Percentiles rank a stretch among this genome's conserved stretches.
Evolutionary conservation across 1,139 yeast genomes (phyloP).

Genomic region (Groenewaldozyma auringiensis): DNA sequence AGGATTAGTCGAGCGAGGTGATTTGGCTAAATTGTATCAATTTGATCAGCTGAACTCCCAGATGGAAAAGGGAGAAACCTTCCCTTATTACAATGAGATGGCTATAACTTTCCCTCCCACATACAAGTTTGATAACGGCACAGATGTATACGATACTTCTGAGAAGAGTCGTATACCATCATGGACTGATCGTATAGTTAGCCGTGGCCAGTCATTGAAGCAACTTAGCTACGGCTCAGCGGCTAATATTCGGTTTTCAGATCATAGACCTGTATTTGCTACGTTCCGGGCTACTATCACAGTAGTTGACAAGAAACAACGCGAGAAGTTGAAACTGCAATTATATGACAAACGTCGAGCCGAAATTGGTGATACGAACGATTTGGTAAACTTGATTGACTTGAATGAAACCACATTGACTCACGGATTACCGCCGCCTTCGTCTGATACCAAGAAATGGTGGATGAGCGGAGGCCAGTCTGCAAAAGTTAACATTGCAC

Average conservation of each 20-base stretch:
- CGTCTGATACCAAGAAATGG: conserved; percentile 78
- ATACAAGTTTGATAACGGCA: conserved; percentile 87
- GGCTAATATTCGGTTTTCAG: conserved; percentile 60
- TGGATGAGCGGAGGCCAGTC: conserved; percentile 79
- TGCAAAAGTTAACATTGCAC: conserved; percentile 51
- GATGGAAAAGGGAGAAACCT: conserved; percentile 78
- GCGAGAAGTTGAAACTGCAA: conserved; percentile 48
- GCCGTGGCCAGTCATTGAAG: conserved; percentile 45
- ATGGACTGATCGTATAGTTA: conserved; percentile 85
- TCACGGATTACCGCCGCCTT: conserved; percentile 71
- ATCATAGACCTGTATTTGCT: conserved; percentile 90
- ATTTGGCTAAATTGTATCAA: conserved; percentile 47
- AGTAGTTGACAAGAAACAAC: conserved; percentile 58
- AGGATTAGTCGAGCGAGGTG: conserved; percentile 41
- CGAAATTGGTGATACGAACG: conserved; percentile 33
- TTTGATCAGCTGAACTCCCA: conserved; percentile 78
- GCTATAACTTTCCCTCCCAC: conserved; percentile 79
- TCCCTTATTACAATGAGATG: conserved; percentile 78
- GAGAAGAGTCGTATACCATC: conserved; percentile 93
- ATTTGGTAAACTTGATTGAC: conserved; percentile 27
- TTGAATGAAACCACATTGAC: conserved; percentile 32
- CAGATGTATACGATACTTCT: conserved; percentile 73
- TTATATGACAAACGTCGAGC: conserved; percentile 44
- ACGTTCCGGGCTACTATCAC: conserved; percentile 60
- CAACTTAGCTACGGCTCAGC: conserved; percentile 62